Conservation (phyloP, 257 asterid genomes). For the Cinchona pubescens region DNA sequence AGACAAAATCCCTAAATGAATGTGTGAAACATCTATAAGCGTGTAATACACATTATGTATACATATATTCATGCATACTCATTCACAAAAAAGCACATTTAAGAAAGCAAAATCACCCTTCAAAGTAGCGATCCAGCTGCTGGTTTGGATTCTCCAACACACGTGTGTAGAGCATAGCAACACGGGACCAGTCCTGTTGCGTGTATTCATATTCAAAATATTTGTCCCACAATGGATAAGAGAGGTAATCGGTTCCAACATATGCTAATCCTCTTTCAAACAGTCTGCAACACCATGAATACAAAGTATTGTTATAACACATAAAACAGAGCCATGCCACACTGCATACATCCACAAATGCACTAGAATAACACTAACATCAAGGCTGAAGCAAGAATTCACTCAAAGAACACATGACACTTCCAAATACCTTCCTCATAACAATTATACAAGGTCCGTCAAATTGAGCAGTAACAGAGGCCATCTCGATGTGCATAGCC, state of each 20-base stretch:
- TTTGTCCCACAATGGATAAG: constrained; percentile 98
- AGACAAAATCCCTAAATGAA: neutral
- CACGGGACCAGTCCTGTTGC: constrained; percentile 81
- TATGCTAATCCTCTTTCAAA: constrained; percentile 92
- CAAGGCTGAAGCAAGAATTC: constrained; percentile 42
- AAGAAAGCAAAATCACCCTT: constrained; percentile 56
- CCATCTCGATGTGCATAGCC: constrained; percentile 82
- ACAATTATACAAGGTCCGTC: constrained; percentile 78
- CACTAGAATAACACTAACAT: constrained; percentile 33
- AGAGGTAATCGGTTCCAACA: constrained; percentile 89
- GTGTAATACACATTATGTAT: no score
- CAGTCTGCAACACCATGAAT: constrained; percentile 57
- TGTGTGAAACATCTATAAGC: no score
- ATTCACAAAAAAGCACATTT: neutral
- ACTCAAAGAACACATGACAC: constrained; percentile 59
- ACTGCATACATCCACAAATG: constrained; percentile 31
- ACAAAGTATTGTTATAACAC: constrained; percentile 23
- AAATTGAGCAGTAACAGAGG: constrained; percentile 61
- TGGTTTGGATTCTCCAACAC: constrained; percentile 84
- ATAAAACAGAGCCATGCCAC: constrained; percentile 19
- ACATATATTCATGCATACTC: neutral
- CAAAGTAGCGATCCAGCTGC: constrained; percentile 95
- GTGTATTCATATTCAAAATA: constrained; percentile 85
- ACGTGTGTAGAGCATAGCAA: constrained; percentile 78
- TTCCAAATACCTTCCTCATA: constrained; percentile 81